Conservation (phyloP, 1,284 basidiomycete species). For the Tranzscheliella williamsii region DNA sequence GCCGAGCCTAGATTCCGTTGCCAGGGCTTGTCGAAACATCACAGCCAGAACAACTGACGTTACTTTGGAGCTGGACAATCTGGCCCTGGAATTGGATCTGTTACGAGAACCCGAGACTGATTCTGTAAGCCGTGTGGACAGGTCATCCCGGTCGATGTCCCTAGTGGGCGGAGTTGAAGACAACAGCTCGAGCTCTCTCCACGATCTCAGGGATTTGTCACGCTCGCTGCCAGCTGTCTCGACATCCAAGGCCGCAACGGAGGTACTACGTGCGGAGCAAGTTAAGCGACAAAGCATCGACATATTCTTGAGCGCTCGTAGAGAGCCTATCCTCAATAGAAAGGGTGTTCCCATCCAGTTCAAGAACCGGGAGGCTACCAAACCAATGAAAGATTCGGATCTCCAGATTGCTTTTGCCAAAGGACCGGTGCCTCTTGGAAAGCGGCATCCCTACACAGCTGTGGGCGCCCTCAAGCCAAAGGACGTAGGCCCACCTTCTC, state of each 20-base stretch:
- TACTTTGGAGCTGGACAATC: conserved; percentile 67
- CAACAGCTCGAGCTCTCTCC: conserved; percentile 4
- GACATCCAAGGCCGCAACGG: conserved; percentile 11
- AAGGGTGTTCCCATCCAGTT: conserved; percentile 8
- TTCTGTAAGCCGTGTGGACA: conserved; percentile 2
- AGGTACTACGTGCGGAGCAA: conserved; percentile 15
- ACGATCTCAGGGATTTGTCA: conserved; percentile 11
- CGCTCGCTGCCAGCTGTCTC: conserved; percentile 20
- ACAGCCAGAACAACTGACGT: conserved; percentile 69
- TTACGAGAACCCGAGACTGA: conserved; percentile 11
- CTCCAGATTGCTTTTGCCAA: conserved; percentile 51
- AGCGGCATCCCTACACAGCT: conserved; percentile 18
- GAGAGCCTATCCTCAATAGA: conserved; percentile 34
- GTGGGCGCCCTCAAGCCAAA: too few relatives aligned
- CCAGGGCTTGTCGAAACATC: conserved; percentile 81
- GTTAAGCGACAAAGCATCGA: conserved; percentile 21
- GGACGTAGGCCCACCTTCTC: too few relatives aligned
- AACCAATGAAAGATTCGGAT: conserved; percentile 30
- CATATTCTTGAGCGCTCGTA: conserved; percentile 27
- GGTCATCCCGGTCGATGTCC: conserved; percentile 18
- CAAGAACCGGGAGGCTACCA: conserved; percentile 9
- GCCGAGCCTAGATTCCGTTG: conserved; percentile 79
- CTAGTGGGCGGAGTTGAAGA: conserved; percentile 17
- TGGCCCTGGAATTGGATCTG: conserved; percentile 67
- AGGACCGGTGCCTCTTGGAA: conserved; percentile 41